These are phyloP conservation scores for Eleusine coracana DNA, from an alignment of 176 grass and related monocot genomes.

Conservation along the genomic window DNA sequence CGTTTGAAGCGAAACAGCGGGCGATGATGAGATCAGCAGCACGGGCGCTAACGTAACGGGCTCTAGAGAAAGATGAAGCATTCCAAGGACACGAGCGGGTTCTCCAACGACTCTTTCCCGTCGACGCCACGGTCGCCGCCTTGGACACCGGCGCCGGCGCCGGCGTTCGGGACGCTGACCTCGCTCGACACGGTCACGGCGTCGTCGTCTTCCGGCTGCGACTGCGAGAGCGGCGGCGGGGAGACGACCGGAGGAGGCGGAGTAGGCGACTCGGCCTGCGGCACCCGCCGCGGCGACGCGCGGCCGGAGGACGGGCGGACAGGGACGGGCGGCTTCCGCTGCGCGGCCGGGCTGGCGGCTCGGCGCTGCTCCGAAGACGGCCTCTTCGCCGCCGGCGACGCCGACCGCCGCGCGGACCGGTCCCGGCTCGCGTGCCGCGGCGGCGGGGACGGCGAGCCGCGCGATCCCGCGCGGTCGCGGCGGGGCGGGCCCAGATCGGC, in stretches of 20 bases:
- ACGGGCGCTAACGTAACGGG: neutral
- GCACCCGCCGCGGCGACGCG: conserved; percentile 34
- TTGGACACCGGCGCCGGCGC: neutral
- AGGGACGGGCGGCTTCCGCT: conserved; percentile 36
- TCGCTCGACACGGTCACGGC: neutral
- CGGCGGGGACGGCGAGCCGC: conserved; percentile 54
- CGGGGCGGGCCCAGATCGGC: conserved; percentile 49
- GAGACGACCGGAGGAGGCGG: neutral
- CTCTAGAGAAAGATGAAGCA: conserved; percentile 90
- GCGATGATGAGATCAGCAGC: neutral
- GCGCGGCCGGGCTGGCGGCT: conserved; percentile 26
- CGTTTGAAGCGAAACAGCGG: conserved; percentile 29
- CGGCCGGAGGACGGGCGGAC: conserved; percentile 32
- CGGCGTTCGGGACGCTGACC: neutral
- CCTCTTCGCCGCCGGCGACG: conserved; percentile 68
- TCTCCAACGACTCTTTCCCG: conserved; percentile 80
- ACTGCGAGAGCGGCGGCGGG: neutral
- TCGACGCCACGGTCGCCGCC: conserved; percentile 21
- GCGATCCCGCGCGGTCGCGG: conserved; percentile 44
- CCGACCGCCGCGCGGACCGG: conserved; percentile 61
- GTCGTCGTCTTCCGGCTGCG: conserved; percentile 32
- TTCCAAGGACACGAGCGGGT: conserved; percentile 87
- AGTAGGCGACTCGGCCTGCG: conserved; percentile 18
- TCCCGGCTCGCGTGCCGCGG: conserved; percentile 55
- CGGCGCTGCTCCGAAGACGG: conserved; percentile 32